A percentile compares a stretch with the other conserved stretches of the same genome.
These are phyloP conservation scores for Eimeria maxima DNA, from an alignment of 169 alveolate species.

Conservation along the genomic window DNA sequence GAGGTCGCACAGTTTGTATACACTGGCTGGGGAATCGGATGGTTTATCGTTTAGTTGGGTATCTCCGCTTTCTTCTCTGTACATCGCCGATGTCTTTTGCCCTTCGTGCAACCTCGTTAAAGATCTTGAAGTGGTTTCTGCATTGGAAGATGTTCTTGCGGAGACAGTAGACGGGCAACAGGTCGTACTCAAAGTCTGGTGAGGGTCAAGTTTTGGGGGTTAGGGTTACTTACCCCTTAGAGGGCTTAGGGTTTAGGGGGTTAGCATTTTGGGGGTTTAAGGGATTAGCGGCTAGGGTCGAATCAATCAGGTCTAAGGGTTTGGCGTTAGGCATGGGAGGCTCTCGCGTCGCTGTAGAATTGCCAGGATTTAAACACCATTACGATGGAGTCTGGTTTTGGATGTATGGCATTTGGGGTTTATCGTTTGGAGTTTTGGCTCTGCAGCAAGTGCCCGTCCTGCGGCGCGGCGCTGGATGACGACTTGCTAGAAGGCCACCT, in stretches of 20 bases:
- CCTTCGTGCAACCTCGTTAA: not conserved
- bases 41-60: conserved; percentile 4
- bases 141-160: not conserved
- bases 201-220: not conserved
- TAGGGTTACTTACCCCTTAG: not conserved
- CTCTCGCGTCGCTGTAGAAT: too few relatives aligned
- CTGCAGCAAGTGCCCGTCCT: conserved; percentile 56
- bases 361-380: too few relatives aligned
- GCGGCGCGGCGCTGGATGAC: conserved; percentile 16
- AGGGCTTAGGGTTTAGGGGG: not conserved
- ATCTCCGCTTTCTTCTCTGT: conserved; percentile 29
- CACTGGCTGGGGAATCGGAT: conserved; percentile 59
- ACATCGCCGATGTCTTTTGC: conserved; percentile 13
- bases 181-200: conserved; percentile 31
- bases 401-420: conserved; percentile 26
- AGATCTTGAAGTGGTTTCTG: conserved; percentile 20
- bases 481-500: conserved; percentile 2
- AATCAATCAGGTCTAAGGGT: not conserved
- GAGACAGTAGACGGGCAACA: not conserved
- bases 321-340: not conserved
- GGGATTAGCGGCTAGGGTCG: not conserved
- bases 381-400: not conserved
- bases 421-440: conserved; percentile 18
- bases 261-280: not conserved
- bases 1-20: conserved; percentile 52